Conservation (phyloP, 2,329 filamentous ascomycete genomes). For the Trichoderma arundinaceum region DNA sequence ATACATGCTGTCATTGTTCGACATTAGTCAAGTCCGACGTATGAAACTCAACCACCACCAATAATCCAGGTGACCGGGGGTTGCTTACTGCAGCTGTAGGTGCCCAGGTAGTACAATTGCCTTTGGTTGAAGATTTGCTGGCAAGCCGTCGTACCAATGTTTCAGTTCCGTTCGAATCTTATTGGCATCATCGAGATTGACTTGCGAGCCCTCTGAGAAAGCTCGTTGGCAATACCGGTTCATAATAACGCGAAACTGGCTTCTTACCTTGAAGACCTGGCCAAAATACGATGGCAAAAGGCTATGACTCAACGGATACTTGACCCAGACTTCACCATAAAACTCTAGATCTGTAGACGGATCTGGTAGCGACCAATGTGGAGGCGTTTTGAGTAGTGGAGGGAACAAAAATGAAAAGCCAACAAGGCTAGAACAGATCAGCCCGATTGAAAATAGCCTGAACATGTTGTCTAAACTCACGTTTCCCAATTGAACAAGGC, state of each 20-base stretch:
- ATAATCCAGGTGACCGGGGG: background rate
- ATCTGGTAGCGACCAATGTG: slow-evolving; percentile 6
- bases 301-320: background rate
- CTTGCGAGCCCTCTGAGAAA: background rate
- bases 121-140: background rate
- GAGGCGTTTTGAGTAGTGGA: slow-evolving; percentile 3
- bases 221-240: background rate
- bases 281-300: slow-evolving; percentile 6
- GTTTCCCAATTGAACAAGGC: slow-evolving; percentile 21
- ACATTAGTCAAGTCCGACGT: too few relatives aligned
- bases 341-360: background rate
- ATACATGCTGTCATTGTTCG: background rate
- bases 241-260: slow-evolving; percentile 1
- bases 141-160: background rate
- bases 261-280: background rate
- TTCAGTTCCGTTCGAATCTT: background rate
- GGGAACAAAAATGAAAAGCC: background rate
- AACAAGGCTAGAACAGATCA: background rate
- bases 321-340: slow-evolving; percentile 25
- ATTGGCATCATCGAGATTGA: background rate
- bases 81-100: background rate
- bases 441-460: background rate
- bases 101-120: slow-evolving; percentile 9
- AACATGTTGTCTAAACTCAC: background rate
- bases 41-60: too few relatives aligned